Percentiles rank a stretch among this genome's conserved stretches.
These are phyloP conservation scores for Scedosporium dehoogii DNA, from an alignment of 2,329 filamentous ascomycete genomes.

Conservation along the genomic window DNA sequence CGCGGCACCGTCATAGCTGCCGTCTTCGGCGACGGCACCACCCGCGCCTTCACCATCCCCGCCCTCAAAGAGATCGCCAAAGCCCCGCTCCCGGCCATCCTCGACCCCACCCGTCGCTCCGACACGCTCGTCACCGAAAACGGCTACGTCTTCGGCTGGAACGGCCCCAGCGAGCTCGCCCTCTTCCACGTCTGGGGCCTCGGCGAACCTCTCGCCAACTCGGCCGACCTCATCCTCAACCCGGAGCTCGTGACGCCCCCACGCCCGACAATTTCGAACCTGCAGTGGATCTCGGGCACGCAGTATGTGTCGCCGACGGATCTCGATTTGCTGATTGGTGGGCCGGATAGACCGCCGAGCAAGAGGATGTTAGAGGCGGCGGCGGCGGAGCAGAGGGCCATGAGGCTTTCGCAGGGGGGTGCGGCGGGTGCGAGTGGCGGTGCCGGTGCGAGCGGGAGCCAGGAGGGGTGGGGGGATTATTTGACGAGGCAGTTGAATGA, in stretches of 20 bases:
- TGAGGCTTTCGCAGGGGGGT: slow-evolving; percentile 22
- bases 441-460: slow-evolving; percentile 18
- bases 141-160: slow-evolving; percentile 81
- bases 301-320: slow-evolving; percentile 82
- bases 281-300: slow-evolving; percentile 95
- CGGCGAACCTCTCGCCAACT: slow-evolving; percentile 51
- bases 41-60: slow-evolving; percentile 78
- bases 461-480: slow-evolving; percentile 67
- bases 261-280: slow-evolving; percentile 84
- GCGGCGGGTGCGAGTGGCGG: slow-evolving; percentile 14
- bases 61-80: slow-evolving; percentile 74
- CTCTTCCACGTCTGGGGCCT: slow-evolving; percentile 79
- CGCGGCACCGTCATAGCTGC: slow-evolving; percentile 72
- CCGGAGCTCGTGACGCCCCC: slow-evolving; percentile 62
- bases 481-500: slow-evolving; percentile 82
- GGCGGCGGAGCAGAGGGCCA: slow-evolving; percentile 60
- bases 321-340: slow-evolving; percentile 83
- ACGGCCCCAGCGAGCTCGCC: slow-evolving; percentile 75
- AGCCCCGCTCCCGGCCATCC: slow-evolving; percentile 48
- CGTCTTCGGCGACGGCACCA: slow-evolving; percentile 72
- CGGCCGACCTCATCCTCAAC: slow-evolving; percentile 70
- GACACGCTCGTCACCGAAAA: slow-evolving; percentile 63
- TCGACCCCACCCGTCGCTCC: slow-evolving; percentile 64
- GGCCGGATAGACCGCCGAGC: slow-evolving; percentile 75
- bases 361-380: slow-evolving; percentile 80